Evolutionary conservation across 805 yeast genomes (phyloP), one percentile per base, ranked within the genome.

Genomic region (Cyberlindnera euphorbiiphila): DNA sequence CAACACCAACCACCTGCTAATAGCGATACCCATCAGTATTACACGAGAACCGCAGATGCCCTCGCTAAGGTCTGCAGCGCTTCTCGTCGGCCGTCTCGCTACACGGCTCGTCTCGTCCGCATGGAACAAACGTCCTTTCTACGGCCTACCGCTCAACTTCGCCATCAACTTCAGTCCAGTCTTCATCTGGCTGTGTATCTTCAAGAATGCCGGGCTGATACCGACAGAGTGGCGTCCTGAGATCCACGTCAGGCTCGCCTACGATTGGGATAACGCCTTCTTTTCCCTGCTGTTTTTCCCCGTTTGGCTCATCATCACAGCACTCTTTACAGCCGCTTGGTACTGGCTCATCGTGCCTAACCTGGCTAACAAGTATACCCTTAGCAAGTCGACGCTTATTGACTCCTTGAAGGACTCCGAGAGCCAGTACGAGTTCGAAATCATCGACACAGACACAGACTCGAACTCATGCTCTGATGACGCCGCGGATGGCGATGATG

Each of bases 151-250:
- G 7, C 31, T 37, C 5, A 32, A 18, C 29, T 78, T 78, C 42
- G 43, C 57, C 29, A 42, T 67, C 30, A 76, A 74, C 53, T 78
- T 79, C 54, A 54, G 66, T 2, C 78, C 77, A 0, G 70, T 78
- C 3, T 60, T 73, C 25, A 47, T 68, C 15, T 78, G 85, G 85
- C 58, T 79, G 28, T 39, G 57, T 26, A 68, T 76, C 16, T 79
- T 78, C 60, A 72, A 76, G 53, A 68, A 77, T 49, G 84, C 85
- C 1, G 77, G 76, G 2, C 26, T 63, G 3, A 75, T 76, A 26
- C 85, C 87, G 8, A 66, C 61, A 19, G 59, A 59, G 5, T 64
- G 69, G 46, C 62, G 85, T 42, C 86, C 85, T 0, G 39, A 50
- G 9, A 74, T 77, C 43, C 69, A 70, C 50, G 75, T 74, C 31